Conservation (phyloP, 1,139 yeast species). For the Geotrichum europaeum region DNA sequence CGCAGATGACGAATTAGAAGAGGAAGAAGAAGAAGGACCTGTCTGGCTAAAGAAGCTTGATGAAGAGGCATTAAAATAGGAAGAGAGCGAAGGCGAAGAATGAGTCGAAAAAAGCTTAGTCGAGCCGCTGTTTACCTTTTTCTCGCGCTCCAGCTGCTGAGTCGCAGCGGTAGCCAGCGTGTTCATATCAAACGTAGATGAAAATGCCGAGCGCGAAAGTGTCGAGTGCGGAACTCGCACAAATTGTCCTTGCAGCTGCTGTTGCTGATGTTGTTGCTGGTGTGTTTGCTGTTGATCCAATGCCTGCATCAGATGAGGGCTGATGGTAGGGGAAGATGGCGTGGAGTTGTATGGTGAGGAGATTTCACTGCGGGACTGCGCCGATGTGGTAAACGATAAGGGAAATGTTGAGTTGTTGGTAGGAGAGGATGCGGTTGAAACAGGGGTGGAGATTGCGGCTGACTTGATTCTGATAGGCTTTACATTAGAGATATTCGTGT, state of each 20-base stretch:
- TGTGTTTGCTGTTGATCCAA: background rate
- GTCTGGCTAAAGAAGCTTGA: background rate
- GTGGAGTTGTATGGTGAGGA: background rate
- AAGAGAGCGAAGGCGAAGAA: constrained; percentile 60
- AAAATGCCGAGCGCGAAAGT: background rate
- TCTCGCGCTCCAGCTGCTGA: constrained; percentile 58
- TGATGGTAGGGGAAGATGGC: background rate
- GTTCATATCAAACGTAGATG: constrained; percentile 38
- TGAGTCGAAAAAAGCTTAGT: constrained; percentile 32
- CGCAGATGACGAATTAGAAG: background rate
- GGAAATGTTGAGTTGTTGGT: constrained; percentile 3
- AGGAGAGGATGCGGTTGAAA: constrained; percentile 10
- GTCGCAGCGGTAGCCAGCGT: constrained; percentile 77
- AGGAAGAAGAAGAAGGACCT: background rate
- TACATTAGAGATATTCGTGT: background rate
- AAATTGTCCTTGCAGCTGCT: background rate
- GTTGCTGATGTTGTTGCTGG: background rate
- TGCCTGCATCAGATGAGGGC: background rate
- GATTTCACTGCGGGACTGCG: background rate
- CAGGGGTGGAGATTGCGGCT: background rate
- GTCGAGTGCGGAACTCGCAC: background rate
- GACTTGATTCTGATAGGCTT: background rate
- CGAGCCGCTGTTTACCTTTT: background rate
- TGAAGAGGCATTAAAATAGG: constrained; percentile 40
- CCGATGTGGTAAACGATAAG: background rate